phyloP scores from a whole-genome alignment of 2,329 filamentous ascomycete species.

The Sporothrix humicola region DNA sequence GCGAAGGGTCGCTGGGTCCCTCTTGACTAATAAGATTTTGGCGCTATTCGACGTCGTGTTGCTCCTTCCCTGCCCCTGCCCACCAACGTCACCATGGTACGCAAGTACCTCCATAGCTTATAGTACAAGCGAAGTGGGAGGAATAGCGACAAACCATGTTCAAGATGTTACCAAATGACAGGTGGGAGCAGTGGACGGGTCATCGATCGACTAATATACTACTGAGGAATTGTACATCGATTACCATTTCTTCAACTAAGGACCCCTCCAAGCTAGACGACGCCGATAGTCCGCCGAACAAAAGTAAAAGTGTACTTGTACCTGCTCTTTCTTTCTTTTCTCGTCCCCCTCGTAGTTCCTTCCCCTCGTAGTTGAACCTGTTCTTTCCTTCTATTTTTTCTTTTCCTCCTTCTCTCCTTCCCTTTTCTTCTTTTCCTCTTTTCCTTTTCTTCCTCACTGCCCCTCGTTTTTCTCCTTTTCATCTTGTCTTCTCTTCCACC shows the following conservation, averaged over 20 bases:
- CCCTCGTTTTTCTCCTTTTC: conserved; percentile 23
- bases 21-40: conserved; percentile 25
- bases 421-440: background rate
- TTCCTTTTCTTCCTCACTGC: conserved; percentile 19
- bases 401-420: background rate
- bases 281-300: conserved; percentile 21
- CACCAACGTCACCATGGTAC: conserved; percentile 15
- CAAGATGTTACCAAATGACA: conserved; percentile 7
- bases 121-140: background rate
- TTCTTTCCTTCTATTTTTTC: conserved; percentile 8
- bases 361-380: conserved; percentile 4
- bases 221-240: background rate
- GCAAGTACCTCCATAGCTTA: conserved; percentile 26
- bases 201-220: background rate
- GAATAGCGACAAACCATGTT: background rate
- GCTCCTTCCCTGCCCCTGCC: background rate
- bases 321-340: background rate
- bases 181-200: background rate
- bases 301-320: background rate
- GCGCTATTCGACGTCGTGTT: conserved; percentile 25
- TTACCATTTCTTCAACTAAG: background rate
- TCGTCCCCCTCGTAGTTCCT: conserved; percentile 2
- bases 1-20: background rate
- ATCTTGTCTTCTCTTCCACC: background rate
- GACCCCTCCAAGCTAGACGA: conserved; percentile 20